Conservation (phyloP, 2,329 filamentous ascomycete species). For the Aspergillus caelatus region DNA sequence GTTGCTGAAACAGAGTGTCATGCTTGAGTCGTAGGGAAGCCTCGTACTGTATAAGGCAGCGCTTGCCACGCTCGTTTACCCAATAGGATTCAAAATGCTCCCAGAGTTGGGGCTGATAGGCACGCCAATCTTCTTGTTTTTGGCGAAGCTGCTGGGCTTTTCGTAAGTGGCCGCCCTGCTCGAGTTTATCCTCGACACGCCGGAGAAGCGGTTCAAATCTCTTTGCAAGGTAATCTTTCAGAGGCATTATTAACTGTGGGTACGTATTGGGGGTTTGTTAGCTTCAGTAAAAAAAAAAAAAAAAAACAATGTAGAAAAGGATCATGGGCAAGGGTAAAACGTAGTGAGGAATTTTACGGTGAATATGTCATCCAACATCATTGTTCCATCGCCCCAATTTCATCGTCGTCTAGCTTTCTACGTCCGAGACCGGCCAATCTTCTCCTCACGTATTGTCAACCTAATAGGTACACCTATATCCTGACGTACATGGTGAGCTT, state of each 20-base stretch:
- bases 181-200: neutral
- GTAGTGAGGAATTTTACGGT: fast-evolving
- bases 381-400: neutral
- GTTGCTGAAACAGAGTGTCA: neutral
- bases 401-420: too few species aligned
- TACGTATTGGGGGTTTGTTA: too few species aligned
- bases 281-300: too few species aligned
- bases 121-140: too few species aligned
- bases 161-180: neutral
- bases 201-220: neutral
- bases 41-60: fast-evolving
- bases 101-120: neutral
- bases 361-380: neutral
- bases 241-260: neutral
- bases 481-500: too few species aligned
- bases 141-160: neutral
- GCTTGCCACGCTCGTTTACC: fast-evolving
- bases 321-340: too few species aligned
- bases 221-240: neutral
- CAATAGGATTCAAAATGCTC: neutral
- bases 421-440: too few species aligned
- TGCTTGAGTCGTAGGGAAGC: fast-evolving
- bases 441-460: too few species aligned
- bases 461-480: too few species aligned
- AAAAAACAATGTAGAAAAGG: neutral